Conservation (phyloP, 1,284 basidiomycete genomes). For the Macrocystidia cucumis region DNA sequence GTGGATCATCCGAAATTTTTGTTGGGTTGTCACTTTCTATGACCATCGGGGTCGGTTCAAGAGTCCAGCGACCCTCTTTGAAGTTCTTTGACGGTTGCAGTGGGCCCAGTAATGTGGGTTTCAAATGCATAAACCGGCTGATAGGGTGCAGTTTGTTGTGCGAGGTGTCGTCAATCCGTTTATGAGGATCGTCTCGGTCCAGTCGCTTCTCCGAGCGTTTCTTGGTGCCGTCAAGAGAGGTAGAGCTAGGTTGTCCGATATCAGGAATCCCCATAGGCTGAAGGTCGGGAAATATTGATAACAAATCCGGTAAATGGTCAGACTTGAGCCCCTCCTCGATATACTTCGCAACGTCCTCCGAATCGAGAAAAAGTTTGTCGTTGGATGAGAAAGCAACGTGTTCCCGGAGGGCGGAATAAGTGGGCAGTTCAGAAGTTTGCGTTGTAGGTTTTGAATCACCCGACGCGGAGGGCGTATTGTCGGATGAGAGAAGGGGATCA, state of each 20-base stretch:
- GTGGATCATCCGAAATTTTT: slow-evolving; percentile 37
- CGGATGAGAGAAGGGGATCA: slow-evolving; percentile 52
- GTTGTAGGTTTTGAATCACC: slow-evolving; percentile 31
- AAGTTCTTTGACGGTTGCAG: slow-evolving; percentile 62
- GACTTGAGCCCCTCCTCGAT: too few species aligned
- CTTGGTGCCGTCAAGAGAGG: slow-evolving; percentile 33
- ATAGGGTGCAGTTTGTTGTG: slow-evolving; percentile 60
- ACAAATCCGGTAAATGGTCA: slow-evolving; percentile 43
- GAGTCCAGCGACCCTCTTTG: slow-evolving; percentile 53
- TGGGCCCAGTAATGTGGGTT: slow-evolving; percentile 62
- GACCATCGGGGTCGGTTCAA: slow-evolving; percentile 47
- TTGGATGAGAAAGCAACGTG: slow-evolving; percentile 49
- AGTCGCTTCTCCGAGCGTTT: slow-evolving; percentile 50
- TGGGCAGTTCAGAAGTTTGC: slow-evolving; percentile 27
- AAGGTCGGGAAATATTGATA: slow-evolving; percentile 58
- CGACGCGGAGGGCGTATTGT: too few species aligned
- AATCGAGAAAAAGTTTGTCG: slow-evolving; percentile 52
- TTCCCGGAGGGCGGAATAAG: slow-evolving; percentile 51
- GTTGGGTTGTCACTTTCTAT: slow-evolving; percentile 36
- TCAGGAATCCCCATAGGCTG: slow-evolving; percentile 47
- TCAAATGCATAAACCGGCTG: slow-evolving; percentile 57
- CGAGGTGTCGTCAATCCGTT: slow-evolving; percentile 58
- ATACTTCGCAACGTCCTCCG: too few species aligned
- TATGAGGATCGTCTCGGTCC: slow-evolving; percentile 65
- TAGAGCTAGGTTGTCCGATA: slow-evolving; percentile 21